Evolutionary conservation across 2,329 filamentous ascomycete genomes (phyloP), one percentile per base, ranked within the genome.

Genomic region (Aspergillus fumigatus): DNA sequence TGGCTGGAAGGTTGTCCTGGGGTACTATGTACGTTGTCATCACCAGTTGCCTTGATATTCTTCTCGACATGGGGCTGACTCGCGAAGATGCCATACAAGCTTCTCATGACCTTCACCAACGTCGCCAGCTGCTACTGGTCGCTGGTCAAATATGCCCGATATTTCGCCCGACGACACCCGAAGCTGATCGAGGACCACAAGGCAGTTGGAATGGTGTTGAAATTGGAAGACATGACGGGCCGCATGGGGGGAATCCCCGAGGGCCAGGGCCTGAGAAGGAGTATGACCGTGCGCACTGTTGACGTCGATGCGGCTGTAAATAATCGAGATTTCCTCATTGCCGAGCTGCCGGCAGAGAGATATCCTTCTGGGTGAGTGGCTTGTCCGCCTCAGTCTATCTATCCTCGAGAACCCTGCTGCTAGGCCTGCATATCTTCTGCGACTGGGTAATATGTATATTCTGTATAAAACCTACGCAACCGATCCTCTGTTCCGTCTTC

Each of bases 111-210:
- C 1, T 58, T 71, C 3, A 70, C 79, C 69, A 81, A 82, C 60
- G 74, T 79, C 66, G 68, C 65, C 55, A 68, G 70, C 57, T 73
- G 69, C 60, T 74, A 72, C 59, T 75, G 71, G 69, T 75, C 74
- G 2, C 61, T 79, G 5, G 77, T 71, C 62, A 76, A 74, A 51
- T 80, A 79, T 59, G 77, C 76, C 0, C 67, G 69, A 1, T 80
- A 79, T 60, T 80, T 80, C 56, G 75, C 77, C 8, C 71, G 71
- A 40, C 71, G 76, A 17, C 79, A 80, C 55, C 77, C 77, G 1
- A 80, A 78, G 58, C 73, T 81, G 5, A 75, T 75, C 29, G 78
- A 81, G 55, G 77, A 80, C 54, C 74, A 77, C 48, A 76, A 76
- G 55, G 76, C 75, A 0, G 67, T 73, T 17, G 70, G 64, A 9